Evolutionary conservation across 306 rosid species (phyloP).

Genomic region (Cicer chorassanicum): DNA sequence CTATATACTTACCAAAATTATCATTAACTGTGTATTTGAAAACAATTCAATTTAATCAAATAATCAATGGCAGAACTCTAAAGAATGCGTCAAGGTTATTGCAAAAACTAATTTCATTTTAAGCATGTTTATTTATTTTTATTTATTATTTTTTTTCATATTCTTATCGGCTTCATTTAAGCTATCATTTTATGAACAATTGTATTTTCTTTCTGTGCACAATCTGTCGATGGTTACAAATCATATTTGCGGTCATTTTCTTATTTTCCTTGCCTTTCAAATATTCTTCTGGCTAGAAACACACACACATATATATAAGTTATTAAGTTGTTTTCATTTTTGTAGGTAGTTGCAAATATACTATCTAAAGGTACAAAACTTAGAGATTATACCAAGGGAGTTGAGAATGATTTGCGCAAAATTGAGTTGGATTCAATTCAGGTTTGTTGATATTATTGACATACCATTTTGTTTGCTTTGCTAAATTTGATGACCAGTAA

Average conservation of each 20-base stretch:
- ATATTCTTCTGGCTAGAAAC: not conserved
- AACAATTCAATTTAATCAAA: conserved; percentile 8
- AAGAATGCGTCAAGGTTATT: conserved; percentile 2
- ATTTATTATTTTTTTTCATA: not conserved
- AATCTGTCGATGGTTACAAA: not conserved
- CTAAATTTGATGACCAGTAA: conserved; percentile 19
- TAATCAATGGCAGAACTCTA: conserved; percentile 1
- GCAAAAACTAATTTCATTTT: conserved; percentile 7
- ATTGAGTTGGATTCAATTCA: conserved; percentile 97
- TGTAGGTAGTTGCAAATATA: conserved; percentile 87
- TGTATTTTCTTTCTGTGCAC: not conserved
- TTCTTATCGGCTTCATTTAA: conserved; percentile 13
- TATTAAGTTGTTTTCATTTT: conserved; percentile 31
- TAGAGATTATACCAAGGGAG: conserved; percentile 90
- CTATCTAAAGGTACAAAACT: conserved; percentile 84
- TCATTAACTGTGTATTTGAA: not conserved
- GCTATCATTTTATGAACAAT: not conserved
- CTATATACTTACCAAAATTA: not conserved
- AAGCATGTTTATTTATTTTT: not conserved
- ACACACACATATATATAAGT: not conserved
- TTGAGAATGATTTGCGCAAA: conserved; percentile 90
- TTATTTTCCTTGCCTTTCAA: conserved; percentile 11
- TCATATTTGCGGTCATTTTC: not conserved
- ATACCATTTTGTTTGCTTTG: conserved; percentile 16
- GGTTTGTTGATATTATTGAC: conserved; percentile 58